These are phyloP conservation scores for Candida gigantensis DNA, from an alignment of 1,139 yeast species.

Conservation along the genomic window DNA sequence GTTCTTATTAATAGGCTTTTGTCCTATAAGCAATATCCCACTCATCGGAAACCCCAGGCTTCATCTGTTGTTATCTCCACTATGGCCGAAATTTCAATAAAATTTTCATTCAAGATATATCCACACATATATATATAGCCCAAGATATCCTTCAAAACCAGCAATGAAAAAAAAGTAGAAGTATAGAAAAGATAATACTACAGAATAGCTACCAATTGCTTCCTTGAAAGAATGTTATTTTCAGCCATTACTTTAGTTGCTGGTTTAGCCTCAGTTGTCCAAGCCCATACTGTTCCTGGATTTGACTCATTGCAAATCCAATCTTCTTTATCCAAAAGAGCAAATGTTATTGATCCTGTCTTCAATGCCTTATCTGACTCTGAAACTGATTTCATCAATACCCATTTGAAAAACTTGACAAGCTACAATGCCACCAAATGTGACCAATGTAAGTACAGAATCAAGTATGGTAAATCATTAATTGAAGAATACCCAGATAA, in stretches of 20 bases:
- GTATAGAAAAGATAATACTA: no score
- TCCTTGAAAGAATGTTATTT: neutral
- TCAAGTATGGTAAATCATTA: slow-evolving; percentile 31
- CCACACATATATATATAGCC: no score
- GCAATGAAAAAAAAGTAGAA: no score
- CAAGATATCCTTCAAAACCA: no score
- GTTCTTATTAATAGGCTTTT: no score
- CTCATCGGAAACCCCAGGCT: no score
- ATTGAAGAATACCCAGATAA: slow-evolving; percentile 33
- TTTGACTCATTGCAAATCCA: slow-evolving; percentile 18
- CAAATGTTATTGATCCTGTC: slow-evolving; percentile 25
- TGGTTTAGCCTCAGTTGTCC: slow-evolving; percentile 9
- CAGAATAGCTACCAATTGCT: no score
- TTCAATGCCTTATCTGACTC: slow-evolving; percentile 24
- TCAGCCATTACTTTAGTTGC: neutral
- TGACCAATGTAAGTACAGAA: slow-evolving; percentile 37
- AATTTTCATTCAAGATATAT: no score
- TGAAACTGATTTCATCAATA: slow-evolving; percentile 34
- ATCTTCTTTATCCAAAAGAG: slow-evolving; percentile 21
- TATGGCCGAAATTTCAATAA: no score
- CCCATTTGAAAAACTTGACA: slow-evolving; percentile 28
- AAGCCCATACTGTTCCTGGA: slow-evolving; percentile 24
- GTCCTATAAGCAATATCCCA: no score
- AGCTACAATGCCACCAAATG: slow-evolving; percentile 35
- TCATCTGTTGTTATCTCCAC: no score